Base-by-base conservation (phyloP, 1,139 yeast genomes). In the Suhomyces kunorum region DNA sequence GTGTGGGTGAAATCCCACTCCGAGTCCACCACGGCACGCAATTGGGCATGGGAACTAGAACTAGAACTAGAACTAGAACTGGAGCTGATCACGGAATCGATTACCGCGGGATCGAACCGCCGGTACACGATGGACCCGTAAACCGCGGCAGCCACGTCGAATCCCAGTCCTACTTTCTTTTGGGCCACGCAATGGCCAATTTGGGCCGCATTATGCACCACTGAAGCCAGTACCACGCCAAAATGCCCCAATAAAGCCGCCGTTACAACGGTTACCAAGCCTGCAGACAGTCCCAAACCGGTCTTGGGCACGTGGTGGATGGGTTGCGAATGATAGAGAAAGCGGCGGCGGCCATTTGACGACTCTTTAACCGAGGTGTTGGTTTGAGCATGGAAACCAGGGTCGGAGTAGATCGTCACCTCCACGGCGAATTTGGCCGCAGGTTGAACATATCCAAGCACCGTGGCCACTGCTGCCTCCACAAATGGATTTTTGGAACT, bases 271-370 rank as follows among this genome's bases (percentile, higher is more conserved):
- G 95, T 78, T 1, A 89, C 95, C 45, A 92, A 70, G 0, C 97
- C 96, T 0, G 98, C 98, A 17, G 97, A 89, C 11, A 96, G 89
- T 0, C 98, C 98, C 40, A 92, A 71, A 0, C 98, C 98, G 0
- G 98, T 94, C 59, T 92, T 92, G 7, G 96, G 82, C 4, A 90
- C 96, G 20, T 84, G 69, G 0, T 78, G 71, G 42, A 92, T 88
- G 12, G 79, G 67, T 25, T 60, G 49, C 0, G 60, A 42, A 58
- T 92, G 97, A 58, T 68, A 82, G 31, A 78, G 67, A 55, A 90
- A 90, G 17, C 56, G 46, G 33, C 65, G 71, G 3, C 53, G 42
- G 0, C 68, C 66, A 36, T 72, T 69, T 1, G 36, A 33, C 0
- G 76, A 65, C 2, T 36, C 35, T 46, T 62, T 68, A 0, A 42